Base-by-base conservation (phyloP, 2,329 filamentous ascomycete species). In the Neofusicoccum laricinum region DNA sequence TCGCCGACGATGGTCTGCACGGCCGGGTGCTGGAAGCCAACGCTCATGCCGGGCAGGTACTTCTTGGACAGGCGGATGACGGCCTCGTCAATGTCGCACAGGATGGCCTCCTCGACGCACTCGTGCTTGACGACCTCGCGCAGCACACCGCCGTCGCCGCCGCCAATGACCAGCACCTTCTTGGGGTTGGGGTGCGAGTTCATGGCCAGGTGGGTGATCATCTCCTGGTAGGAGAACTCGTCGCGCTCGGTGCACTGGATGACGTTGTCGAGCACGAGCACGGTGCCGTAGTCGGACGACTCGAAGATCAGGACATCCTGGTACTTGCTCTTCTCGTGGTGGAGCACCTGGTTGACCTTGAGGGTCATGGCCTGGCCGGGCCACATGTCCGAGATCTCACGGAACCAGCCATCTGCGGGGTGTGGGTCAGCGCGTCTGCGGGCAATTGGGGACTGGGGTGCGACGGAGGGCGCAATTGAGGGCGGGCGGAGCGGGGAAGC, bases 221-320 rank as follows among this genome's bases (percentile, higher is more conserved):
- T 99, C 87, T 99, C 95, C 86, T 99, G 95, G 88, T 97, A 97
- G 79, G 93, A 92, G 86, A 98, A 99, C 85, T 99, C 95, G 77
- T 99, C 93, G 70, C 94, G 90, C 88, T 99, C 95, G 71, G 95
- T 98, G 87, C 89, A 93, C 83, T 99, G 95, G 80, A 99, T 97
- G 78, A 97, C 95, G 78, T 98, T 98, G 86, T 99, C 95, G 71
- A 99, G 88, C 68, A 99, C 94, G 65, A 99, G 86, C 67, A 98
- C 94, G 76, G 88, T 96, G 80, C 95, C 95, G 80, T 98, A 91
- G 86, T 98, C 88, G 84, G 90, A 96, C 72, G 92, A 97, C 86
- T 99, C 91, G 84, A 99, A 99, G 84, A 98, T 92, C 74, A 99
- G 89, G 69, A 99, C 94, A 77, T 99, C 95, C 83, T 99, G 95